These are phyloP conservation scores for Syzygium malaccense DNA, from an alignment of 441 rosid genomes.

Conservation along the genomic window DNA sequence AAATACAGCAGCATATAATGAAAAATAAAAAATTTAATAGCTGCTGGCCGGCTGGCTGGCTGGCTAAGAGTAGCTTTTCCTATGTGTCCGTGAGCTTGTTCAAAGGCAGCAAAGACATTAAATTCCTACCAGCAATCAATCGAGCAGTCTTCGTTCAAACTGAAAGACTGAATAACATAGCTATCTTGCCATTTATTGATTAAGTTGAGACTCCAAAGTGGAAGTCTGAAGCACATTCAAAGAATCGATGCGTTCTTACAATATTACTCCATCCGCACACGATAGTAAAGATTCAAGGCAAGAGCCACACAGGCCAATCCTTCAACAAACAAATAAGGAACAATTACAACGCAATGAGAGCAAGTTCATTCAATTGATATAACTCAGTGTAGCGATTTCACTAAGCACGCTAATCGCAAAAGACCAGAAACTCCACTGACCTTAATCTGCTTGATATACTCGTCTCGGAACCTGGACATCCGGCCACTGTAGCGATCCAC, in stretches of 20 bases:
- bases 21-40: not conserved
- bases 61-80: not conserved
- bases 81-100: not conserved
- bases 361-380: not conserved
- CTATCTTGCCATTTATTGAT: not conserved
- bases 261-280: not conserved
- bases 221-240: not conserved
- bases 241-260: not conserved
- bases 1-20: not conserved
- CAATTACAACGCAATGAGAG: not conserved
- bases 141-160: not conserved
- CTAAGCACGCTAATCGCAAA: not conserved
- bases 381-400: not conserved
- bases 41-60: not conserved
- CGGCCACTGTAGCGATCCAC: conserved; percentile 67
- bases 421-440: conserved; percentile 14
- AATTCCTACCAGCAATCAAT: not conserved
- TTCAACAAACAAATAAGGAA: not conserved
- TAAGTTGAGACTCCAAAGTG: not conserved
- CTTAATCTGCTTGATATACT: conserved; percentile 32
- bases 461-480: conserved; percentile 38
- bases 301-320: not conserved
- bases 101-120: not conserved
- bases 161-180: not conserved
- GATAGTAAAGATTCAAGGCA: not conserved